These are phyloP conservation scores for Leishmania tropica DNA, from an alignment of 208 protist species.

Conservation along the genomic window DNA sequence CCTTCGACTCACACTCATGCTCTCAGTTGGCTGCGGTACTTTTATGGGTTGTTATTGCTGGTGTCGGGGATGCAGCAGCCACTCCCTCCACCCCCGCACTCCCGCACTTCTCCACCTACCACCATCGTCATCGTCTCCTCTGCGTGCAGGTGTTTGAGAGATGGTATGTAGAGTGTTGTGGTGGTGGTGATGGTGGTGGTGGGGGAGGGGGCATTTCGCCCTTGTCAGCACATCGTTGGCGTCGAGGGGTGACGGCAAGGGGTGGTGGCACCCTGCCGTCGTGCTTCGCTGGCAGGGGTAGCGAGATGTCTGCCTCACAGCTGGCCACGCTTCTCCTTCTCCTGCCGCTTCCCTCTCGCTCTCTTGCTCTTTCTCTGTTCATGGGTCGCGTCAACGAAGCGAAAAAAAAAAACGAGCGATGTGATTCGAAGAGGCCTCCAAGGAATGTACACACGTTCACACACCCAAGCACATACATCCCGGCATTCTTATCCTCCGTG, in stretches of 20 bases:
- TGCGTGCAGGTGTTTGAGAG: neutral
- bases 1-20: neutral
- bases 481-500: neutral
- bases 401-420: neutral
- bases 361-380: neutral
- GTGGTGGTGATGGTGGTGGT: too few relatives aligned
- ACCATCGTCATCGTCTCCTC: neutral
- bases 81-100: too few relatives aligned
- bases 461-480: neutral
- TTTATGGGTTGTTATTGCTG: neutral
- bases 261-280: neutral
- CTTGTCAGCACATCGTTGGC: neutral
- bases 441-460: neutral
- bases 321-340: neutral
- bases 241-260: neutral
- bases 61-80: neutral
- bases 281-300: neutral
- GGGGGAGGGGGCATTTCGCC: neutral
- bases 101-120: neutral
- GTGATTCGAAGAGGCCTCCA: neutral
- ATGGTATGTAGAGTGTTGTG: too few relatives aligned
- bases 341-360: neutral
- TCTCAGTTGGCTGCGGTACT: neutral
- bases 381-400: too few relatives aligned
- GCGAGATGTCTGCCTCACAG: neutral